A percentile compares a stretch with the other conserved stretches of the same genome.
Evolutionary conservation across 768 basidiomycete species (phyloP).

Genomic region (Hygrocybe coccinea): DNA sequence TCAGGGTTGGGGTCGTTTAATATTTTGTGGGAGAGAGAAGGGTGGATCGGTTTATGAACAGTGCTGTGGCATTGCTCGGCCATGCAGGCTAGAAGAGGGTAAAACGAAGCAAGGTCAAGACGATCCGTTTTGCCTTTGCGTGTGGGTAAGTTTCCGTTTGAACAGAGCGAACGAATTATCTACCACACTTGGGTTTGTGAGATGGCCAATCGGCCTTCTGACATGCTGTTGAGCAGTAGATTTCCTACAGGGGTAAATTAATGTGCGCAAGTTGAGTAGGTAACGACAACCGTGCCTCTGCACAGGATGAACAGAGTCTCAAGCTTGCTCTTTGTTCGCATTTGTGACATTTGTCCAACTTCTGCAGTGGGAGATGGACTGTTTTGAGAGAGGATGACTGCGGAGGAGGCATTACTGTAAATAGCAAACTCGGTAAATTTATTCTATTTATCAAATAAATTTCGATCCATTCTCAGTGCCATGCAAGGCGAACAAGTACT

Average conservation of each 20-base stretch:
- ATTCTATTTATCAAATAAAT: no score
- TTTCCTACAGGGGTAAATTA: slow-evolving; percentile 9
- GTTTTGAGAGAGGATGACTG: slow-evolving; percentile 2
- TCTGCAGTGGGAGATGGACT: slow-evolving; percentile 11
- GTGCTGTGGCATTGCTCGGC: slow-evolving; percentile 16
- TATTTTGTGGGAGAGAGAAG: slow-evolving; percentile 26
- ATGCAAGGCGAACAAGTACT: no score
- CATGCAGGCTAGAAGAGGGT: slow-evolving; percentile 26
- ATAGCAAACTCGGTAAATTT: no score
- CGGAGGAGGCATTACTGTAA: no score
- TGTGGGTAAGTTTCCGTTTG: not conserved
- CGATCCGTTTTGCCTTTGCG: slow-evolving; percentile 32
- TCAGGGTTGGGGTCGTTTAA: slow-evolving; percentile 25
- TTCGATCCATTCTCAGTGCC: no score
- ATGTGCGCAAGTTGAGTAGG: not conserved
- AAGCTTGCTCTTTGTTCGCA: slow-evolving; percentile 7
- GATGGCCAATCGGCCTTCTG: slow-evolving; percentile 29
- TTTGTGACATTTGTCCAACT: slow-evolving; percentile 9
- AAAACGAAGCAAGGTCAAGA: slow-evolving; percentile 30
- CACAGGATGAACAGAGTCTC: slow-evolving; percentile 13
- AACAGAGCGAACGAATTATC: not conserved
- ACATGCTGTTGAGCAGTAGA: slow-evolving; percentile 32
- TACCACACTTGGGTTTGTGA: slow-evolving; percentile 29
- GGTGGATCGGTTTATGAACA: slow-evolving; percentile 15
- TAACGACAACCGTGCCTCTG: slow-evolving; percentile 8